Conservation (phyloP, 495 filamentous ascomycete genomes). For the Terfezia boudieri region DNA sequence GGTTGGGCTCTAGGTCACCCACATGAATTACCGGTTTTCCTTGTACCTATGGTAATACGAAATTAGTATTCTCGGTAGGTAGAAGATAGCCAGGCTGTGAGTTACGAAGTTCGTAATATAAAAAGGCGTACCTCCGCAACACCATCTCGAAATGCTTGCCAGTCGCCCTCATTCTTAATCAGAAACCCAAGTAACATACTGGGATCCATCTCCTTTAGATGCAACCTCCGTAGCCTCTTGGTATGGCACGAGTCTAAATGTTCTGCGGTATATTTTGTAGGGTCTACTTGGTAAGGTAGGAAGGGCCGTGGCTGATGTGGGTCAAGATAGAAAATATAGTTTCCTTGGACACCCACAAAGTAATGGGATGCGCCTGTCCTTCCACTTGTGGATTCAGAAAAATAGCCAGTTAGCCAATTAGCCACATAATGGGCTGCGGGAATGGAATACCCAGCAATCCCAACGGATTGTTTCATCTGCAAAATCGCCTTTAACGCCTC, state of each 20-base stretch:
- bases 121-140: constrained; percentile 22
- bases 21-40: constrained; percentile 77
- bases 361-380: constrained; percentile 91
- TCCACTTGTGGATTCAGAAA: constrained; percentile 32
- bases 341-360: constrained; percentile 84
- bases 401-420: not conserved
- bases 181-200: constrained; percentile 98
- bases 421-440: not conserved
- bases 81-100: too few species aligned
- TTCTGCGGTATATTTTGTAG: constrained; percentile 35
- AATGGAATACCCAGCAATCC: constrained; percentile 66
- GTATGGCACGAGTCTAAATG: constrained; percentile 78
- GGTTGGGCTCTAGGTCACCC: constrained; percentile 36
- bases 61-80: constrained; percentile 3
- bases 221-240: constrained; percentile 53
- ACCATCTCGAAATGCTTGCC: constrained; percentile 52
- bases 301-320: constrained; percentile 60
- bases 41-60: constrained; percentile 29
- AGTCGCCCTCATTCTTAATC: constrained; percentile 61
- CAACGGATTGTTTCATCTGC: constrained; percentile 71
- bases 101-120: not conserved
- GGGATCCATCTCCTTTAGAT: constrained; percentile 85
- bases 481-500: constrained; percentile 61
- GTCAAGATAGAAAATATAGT: constrained; percentile 83
- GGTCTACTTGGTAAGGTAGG: constrained; percentile 32